Base-by-base conservation (phyloP, 2,329 filamentous ascomycete genomes). In the Cladosporium colombiae region DNA sequence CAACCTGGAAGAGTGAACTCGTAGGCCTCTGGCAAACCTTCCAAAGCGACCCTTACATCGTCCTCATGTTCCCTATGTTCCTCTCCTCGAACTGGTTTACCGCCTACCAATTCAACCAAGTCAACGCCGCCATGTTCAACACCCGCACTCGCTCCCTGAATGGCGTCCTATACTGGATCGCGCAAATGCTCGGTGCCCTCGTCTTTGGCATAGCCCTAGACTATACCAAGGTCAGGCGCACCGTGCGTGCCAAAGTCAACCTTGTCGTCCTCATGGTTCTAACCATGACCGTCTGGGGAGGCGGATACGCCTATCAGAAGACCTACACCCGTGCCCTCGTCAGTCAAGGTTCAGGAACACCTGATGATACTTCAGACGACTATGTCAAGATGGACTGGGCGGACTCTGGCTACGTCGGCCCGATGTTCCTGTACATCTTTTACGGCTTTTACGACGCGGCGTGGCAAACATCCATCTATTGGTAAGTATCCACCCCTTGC, bases 391-490 rank as follows among this genome's bases (percentile, higher is more conserved):
- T 78, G 58, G 91, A 95, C 78, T 95, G 90, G 88, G 83, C 81
- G 2, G 83, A 87, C 65, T 78, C 82, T 33, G 87, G 86, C 64
- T 95, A 90, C 75, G 83, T 89, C 66, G 92, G 89, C 0, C 90
- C 91, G 16, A 91, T 96, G 86, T 92, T 96, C 77, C 80, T 96
- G 62, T 96, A 93, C 82, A 91, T 96, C 74, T 93, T 93, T 78
- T 96, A 95, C 76, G 92, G 92, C 49, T 89, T 95, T 78, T 95
- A 89, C 72, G 94, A 72, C 82, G 92, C 93, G 52, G 86, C 89
- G 64, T 97, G 92, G 89, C 94, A 98, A 82, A 94, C 92, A 0
- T 88, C 84, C 73, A 89, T 93, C 59, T 97, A 98, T 83, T 33
- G 40, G 40, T 46, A 46, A 46, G 40, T 46, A n/a, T 46, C n/a